A percentile compares a stretch with the other conserved stretches of the same genome.
These are phyloP conservation scores for Carpinus fangiana DNA, from an alignment of 306 rosid species.

Conservation along the genomic window DNA sequence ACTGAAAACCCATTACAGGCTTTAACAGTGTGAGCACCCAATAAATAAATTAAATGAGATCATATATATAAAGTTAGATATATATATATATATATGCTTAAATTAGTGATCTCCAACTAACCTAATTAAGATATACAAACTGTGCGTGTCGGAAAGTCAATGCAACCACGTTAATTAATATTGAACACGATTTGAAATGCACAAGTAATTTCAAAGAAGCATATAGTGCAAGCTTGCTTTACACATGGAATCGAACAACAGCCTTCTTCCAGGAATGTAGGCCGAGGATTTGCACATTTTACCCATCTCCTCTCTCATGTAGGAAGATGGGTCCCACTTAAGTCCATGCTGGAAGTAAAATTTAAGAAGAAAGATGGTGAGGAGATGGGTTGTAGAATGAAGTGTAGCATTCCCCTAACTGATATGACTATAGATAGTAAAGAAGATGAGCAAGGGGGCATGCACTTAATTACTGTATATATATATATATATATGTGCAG, in stretches of 20 bases:
- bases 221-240: slow-evolving; percentile 14
- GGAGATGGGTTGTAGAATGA: too few species aligned
- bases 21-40: slow-evolving; percentile 40
- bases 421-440: not conserved
- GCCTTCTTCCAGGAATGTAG: not conserved
- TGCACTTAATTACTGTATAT: too few species aligned
- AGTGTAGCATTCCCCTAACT: too few species aligned
- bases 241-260: slow-evolving; percentile 10
- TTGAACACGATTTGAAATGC: slow-evolving; percentile 10
- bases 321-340: too few species aligned
- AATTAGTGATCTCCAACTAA: slow-evolving; percentile 19
- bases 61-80: slow-evolving; percentile 2
- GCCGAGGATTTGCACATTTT: not conserved
- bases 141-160: slow-evolving; percentile 23
- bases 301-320: too few species aligned
- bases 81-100: not conserved
- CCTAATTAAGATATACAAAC: not conserved
- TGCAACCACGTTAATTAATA: slow-evolving; percentile 5
- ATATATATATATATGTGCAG: too few species aligned
- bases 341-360: too few species aligned
- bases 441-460: too few species aligned
- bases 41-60: slow-evolving; percentile 22
- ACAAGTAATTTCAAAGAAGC: slow-evolving; percentile 5
- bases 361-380: too few species aligned
- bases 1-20: slow-evolving; percentile 29